Percentiles rank a stretch among this genome's conserved stretches.
Evolutionary conservation across 345 rosid species (phyloP).

Genomic region (Gossypium stocksii): DNA sequence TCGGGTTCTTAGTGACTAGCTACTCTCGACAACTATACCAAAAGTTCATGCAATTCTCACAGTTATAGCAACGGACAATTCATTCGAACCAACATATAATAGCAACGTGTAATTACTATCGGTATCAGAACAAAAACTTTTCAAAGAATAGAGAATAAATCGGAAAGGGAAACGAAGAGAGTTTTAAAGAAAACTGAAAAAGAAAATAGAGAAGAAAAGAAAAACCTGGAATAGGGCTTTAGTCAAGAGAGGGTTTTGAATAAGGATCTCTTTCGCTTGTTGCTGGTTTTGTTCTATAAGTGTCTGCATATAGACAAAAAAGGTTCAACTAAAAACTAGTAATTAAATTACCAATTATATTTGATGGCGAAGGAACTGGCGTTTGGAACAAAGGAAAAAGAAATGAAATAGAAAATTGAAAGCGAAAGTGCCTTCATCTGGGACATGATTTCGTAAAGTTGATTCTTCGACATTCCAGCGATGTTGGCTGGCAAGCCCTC

Average conservation of each 20-base stretch:
- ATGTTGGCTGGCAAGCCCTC: constrained; percentile 63
- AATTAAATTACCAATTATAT: not conserved
- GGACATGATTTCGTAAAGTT: constrained; percentile 88
- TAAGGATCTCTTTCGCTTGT: constrained; percentile 81
- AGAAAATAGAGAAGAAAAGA: not conserved
- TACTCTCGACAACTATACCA: not conserved
- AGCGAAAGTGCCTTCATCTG: constrained; percentile 64
- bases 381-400: not conserved
- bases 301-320: constrained; percentile 30
- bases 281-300: constrained; percentile 86
- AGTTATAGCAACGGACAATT: not conserved
- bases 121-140: not conserved
- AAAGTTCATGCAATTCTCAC: not conserved
- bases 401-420: not conserved
- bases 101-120: not conserved
- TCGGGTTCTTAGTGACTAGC: not conserved
- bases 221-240: constrained; percentile 92
- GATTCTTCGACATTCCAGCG: constrained; percentile 91
- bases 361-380: not conserved
- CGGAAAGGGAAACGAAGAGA: constrained; percentile 8
- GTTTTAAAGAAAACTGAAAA: constrained; percentile 20
- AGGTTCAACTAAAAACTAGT: not conserved
- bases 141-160: not conserved
- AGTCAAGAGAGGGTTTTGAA: constrained; percentile 83
- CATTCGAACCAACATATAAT: not conserved